Evolutionary conservation across 2,329 filamentous ascomycete genomes (phyloP).

Genomic region (Proliferodiscus dingleyae): DNA sequence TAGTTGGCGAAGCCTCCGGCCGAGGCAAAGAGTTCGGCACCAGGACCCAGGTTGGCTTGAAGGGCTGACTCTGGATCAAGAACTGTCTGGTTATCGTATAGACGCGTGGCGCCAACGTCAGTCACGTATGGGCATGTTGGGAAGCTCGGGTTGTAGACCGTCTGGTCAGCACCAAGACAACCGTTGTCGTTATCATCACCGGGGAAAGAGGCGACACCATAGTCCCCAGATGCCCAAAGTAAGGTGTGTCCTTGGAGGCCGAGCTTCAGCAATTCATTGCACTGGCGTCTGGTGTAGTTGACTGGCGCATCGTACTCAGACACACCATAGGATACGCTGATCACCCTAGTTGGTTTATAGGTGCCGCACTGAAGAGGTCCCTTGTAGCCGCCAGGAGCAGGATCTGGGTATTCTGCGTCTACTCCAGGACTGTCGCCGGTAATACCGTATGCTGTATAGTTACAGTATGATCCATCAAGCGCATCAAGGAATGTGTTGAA

Average conservation of each 20-base stretch:
- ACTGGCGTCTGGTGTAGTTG: constrained; percentile 47
- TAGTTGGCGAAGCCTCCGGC: constrained; percentile 65
- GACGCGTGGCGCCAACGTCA: constrained; percentile 47
- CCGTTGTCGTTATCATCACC: constrained; percentile 26
- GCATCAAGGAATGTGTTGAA: constrained; percentile 33
- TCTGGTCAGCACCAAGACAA: constrained; percentile 15
- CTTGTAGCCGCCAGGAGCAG: constrained; percentile 32
- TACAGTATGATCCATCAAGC: constrained; percentile 42
- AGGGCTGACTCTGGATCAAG: constrained; percentile 39
- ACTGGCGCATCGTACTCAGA: constrained; percentile 44
- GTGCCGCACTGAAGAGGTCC: constrained; percentile 41
- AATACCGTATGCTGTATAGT: constrained; percentile 37
- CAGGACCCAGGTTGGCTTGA: constrained; percentile 17
- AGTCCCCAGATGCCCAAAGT: constrained; percentile 45
- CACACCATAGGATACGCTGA: constrained; percentile 50
- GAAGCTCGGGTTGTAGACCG: constrained; percentile 43
- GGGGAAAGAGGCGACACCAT: constrained; percentile 36
- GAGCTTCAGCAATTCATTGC: constrained; percentile 51
- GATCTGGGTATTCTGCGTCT: constrained; percentile 33
- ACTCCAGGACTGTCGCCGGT: constrained; percentile 28
- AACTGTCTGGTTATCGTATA: constrained; percentile 33
- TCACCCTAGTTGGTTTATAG: constrained; percentile 44
- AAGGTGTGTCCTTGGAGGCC: constrained; percentile 46
- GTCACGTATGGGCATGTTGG: constrained; percentile 46
- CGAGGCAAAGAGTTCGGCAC: constrained; percentile 62